Percentiles rank a stretch among this genome's conserved stretches.
Evolutionary conservation across 1,284 basidiomycete species (phyloP).

Genomic region (Marasmius oreades): DNA sequence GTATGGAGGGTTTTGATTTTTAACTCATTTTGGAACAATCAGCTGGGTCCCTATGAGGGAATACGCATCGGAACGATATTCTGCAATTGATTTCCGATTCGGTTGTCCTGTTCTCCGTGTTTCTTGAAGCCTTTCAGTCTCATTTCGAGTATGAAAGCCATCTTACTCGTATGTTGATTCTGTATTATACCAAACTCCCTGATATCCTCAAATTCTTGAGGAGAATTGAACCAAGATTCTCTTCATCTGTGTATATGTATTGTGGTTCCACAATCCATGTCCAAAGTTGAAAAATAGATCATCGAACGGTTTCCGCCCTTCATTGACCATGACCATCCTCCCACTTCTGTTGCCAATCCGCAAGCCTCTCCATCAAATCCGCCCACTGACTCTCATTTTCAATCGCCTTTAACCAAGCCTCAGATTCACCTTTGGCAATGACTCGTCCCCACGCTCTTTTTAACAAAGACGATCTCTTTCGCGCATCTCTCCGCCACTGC

Average conservation of each 20-base stretch:
- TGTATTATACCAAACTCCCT: too few species aligned
- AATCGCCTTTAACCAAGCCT: constrained; percentile 23
- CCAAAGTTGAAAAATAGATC: too few species aligned
- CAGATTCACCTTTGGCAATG: not conserved
- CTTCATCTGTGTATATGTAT: too few species aligned
- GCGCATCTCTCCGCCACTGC: constrained; percentile 39
- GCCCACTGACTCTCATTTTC: constrained; percentile 46
- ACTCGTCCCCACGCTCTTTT: constrained; percentile 44
- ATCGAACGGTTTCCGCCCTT: too few species aligned
- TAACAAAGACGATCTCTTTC: constrained; percentile 29
- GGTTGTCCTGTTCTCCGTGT: too few species aligned
- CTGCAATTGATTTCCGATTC: too few species aligned
- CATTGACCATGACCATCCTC: constrained; percentile 23
- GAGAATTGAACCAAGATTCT: too few species aligned
- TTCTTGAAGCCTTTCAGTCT: too few species aligned
- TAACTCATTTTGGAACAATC: not conserved
- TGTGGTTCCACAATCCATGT: too few species aligned
- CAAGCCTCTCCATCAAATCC: constrained; percentile 41
- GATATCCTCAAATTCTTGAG: too few species aligned
- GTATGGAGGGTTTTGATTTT: not conserved
- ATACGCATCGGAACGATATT: constrained; percentile 48
- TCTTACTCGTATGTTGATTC: too few species aligned
- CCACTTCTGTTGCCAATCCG: constrained; percentile 44
- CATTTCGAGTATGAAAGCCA: too few species aligned
- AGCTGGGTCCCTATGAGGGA: constrained; percentile 53